These are phyloP conservation scores for Halenospora varia DNA, from an alignment of 495 filamentous ascomycete genomes.

Conservation along the genomic window DNA sequence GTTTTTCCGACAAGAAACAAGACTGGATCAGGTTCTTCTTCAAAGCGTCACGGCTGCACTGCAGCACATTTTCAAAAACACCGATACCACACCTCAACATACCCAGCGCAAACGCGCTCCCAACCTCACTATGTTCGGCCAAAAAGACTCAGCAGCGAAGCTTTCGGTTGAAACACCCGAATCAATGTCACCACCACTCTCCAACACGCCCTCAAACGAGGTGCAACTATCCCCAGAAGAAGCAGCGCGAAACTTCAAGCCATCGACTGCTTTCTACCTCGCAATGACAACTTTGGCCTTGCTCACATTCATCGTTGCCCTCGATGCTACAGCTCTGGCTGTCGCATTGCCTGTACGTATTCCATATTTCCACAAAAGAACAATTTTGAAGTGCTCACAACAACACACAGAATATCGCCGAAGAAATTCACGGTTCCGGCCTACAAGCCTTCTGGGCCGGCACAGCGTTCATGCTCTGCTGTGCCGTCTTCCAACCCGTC, in stretches of 20 bases:
- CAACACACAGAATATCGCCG: constrained; percentile 10
- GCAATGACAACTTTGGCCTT: constrained; percentile 49
- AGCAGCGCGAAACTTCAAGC: constrained; percentile 3
- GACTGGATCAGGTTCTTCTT: no score
- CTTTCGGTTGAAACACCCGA: neutral
- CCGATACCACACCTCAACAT: no score
- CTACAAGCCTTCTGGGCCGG: constrained; percentile 59
- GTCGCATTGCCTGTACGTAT: constrained; percentile 56
- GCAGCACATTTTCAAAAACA: no score
- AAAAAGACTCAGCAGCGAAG: no score
- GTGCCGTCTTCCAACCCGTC: constrained; percentile 46
- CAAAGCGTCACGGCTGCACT: no score
- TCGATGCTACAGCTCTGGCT: constrained; percentile 69
- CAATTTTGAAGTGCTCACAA: neutral
- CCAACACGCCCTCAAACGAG: neutral
- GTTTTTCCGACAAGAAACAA: no score
- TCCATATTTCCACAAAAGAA: neutral
- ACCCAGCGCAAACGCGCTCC: neutral
- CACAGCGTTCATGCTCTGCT: constrained; percentile 48
- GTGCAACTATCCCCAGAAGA: neutral
- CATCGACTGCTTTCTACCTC: constrained; percentile 18
- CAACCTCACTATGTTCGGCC: no score
- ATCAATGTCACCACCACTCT: neutral
- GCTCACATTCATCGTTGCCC: constrained; percentile 60
- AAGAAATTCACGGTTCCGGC: constrained; percentile 40